These are phyloP conservation scores for Pseudonitzschia multiseries DNA, from an alignment of 108 stramenopile genomes.

Conservation along the genomic window DNA sequence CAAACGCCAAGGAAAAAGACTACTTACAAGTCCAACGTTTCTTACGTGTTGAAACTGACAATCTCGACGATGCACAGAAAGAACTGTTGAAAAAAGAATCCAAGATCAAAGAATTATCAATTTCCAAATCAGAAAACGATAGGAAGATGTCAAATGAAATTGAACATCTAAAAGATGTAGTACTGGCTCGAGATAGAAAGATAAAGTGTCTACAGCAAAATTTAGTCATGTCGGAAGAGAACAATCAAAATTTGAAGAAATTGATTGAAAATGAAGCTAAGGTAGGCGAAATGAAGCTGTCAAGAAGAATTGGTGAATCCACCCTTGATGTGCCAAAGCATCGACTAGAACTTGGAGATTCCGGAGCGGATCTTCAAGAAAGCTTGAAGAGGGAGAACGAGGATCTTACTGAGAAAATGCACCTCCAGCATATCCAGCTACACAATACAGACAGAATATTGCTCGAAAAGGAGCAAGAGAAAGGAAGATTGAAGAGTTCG, in stretches of 20 bases:
- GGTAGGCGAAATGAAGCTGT: neutral
- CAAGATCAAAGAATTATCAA: neutral
- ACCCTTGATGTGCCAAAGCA: neutral
- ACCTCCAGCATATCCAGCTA: conserved; percentile 10
- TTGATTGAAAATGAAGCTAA: neutral
- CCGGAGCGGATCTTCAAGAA: neutral
- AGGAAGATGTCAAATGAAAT: neutral
- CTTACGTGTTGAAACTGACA: neutral
- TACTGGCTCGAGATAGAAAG: neutral
- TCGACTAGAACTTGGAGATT: no score
- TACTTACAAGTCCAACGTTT: neutral
- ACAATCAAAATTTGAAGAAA: neutral
- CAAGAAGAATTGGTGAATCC: neutral
- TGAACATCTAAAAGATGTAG: neutral
- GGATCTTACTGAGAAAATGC: neutral
- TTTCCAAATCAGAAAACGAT: neutral
- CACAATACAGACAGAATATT: neutral
- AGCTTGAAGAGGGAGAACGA: conserved; percentile 4
- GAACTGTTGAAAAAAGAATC: conserved; percentile 2
- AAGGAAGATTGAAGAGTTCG: neutral
- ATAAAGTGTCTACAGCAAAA: conserved; percentile 6
- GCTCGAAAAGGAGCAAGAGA: conserved; percentile 9
- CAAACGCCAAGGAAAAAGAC: neutral
- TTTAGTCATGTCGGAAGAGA: neutral
- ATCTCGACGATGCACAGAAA: neutral